Evolutionary conservation across 2,329 filamentous ascomycete species (phyloP).

Genomic region (Xenoacremonium recifei): DNA sequence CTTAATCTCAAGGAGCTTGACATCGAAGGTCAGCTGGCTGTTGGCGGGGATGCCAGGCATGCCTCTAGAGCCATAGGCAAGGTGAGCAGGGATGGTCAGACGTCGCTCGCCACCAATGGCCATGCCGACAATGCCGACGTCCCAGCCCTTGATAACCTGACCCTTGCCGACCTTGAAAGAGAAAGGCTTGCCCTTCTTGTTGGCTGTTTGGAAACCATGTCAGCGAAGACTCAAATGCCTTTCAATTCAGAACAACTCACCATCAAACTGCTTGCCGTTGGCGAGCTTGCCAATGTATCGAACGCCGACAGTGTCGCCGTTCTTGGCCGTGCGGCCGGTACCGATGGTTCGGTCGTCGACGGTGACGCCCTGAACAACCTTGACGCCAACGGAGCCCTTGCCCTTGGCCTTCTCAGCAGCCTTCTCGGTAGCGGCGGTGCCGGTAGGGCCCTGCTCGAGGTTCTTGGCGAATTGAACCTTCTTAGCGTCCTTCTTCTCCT

Average conservation of each 20-base stretch:
- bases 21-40: constrained; percentile 88
- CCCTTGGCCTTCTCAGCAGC: constrained; percentile 29
- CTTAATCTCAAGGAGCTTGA: constrained; percentile 83
- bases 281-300: constrained; percentile 97
- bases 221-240: too few species aligned
- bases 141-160: constrained; percentile 99
- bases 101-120: constrained; percentile 89
- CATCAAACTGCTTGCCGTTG: constrained; percentile 93
- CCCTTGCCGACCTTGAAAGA: constrained; percentile 90
- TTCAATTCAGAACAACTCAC: constrained; percentile 64
- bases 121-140: constrained; percentile 92
- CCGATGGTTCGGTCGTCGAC: constrained; percentile 95
- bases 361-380: constrained; percentile 83
- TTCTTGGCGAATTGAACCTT: constrained; percentile 99
- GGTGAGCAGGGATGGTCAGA: constrained; percentile 80
- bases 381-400: constrained; percentile 62
- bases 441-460: constrained; percentile 92
- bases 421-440: constrained; percentile 60
- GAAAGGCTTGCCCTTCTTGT: constrained; percentile 99
- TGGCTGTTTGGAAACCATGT: constrained; percentile 55
- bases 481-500: constrained; percentile 66
- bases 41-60: constrained; percentile 86
- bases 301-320: constrained; percentile 86
- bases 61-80: constrained; percentile 85
- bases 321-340: constrained; percentile 80